A percentile compares a stretch with the other conserved stretches of the same genome.
Conservation (phyloP, 768 basidiomycete species). For the Termitomyces sp. region DNA sequence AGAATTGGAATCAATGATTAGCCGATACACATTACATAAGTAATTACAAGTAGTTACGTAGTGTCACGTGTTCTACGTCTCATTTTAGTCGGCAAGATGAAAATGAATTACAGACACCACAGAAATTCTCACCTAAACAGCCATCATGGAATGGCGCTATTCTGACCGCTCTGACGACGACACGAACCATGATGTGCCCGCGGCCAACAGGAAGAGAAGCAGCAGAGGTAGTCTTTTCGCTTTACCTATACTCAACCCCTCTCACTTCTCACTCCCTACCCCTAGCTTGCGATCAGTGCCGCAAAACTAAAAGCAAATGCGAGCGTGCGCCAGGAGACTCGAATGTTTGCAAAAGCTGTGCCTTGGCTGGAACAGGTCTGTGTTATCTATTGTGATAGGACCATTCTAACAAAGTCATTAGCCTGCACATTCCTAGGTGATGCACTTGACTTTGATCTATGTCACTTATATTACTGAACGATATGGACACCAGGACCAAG, state of each 20-base stretch:
- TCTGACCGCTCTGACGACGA: constrained; percentile 65
- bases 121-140: constrained; percentile 17
- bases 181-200: constrained; percentile 35
- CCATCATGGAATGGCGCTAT: constrained; percentile 54
- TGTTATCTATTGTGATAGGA: constrained; percentile 10
- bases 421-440: constrained; percentile 68
- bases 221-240: constrained; percentile 49
- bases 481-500: constrained; percentile 53
- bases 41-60: constrained; percentile 15
- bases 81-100: constrained; percentile 8
- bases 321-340: constrained; percentile 52
- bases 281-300: constrained; percentile 82
- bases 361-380: constrained; percentile 52
- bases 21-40: background rate
- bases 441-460: constrained; percentile 2
- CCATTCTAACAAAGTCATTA: constrained; percentile 25
- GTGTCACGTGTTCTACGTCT: constrained; percentile 27
- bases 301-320: constrained; percentile 88
- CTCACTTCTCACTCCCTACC: constrained; percentile 14
- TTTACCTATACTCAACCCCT: background rate
- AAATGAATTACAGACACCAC: constrained; percentile 16
- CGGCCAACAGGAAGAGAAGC: constrained; percentile 55
- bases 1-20: background rate
- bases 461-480: background rate
- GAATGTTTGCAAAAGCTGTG: constrained; percentile 62